Percentiles rank a stretch among this genome's conserved stretches.
Evolutionary conservation across 768 basidiomycete genomes (phyloP).

Genomic region (Paxillus ammoniavirescens): DNA sequence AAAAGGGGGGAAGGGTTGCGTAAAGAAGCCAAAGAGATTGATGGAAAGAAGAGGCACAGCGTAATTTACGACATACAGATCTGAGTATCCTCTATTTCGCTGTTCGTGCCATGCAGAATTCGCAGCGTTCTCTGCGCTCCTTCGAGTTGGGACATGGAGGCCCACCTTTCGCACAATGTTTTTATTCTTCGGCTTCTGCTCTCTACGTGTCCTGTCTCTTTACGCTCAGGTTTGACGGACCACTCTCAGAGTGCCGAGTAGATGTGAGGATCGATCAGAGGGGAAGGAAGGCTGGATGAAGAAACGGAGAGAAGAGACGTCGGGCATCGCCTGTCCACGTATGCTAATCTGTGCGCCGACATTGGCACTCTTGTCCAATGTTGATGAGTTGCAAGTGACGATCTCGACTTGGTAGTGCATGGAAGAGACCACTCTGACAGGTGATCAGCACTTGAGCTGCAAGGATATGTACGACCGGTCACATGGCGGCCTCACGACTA

Average conservation of each 20-base stretch:
- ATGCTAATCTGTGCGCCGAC: too few species aligned
- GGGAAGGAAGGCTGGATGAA: slow-evolving; percentile 31
- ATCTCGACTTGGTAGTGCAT: slow-evolving; percentile 39
- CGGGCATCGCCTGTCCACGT: slow-evolving; percentile 28
- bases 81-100: too few species aligned
- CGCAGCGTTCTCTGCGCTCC: not conserved
- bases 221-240: slow-evolving; percentile 38
- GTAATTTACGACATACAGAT: too few species aligned
- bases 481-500: slow-evolving; percentile 23
- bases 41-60: too few species aligned
- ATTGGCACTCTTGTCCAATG: slow-evolving; percentile 31
- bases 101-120: too few species aligned
- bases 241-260: slow-evolving; percentile 8
- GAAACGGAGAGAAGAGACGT: slow-evolving; percentile 47
- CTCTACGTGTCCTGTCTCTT: too few species aligned
- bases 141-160: slow-evolving; percentile 12
- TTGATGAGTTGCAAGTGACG: slow-evolving; percentile 39
- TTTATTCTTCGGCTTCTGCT: slow-evolving; percentile 1
- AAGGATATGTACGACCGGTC: too few species aligned
- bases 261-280: too few species aligned
- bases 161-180: slow-evolving; percentile 13
- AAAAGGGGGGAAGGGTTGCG: slow-evolving; percentile 16
- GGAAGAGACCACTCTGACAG: slow-evolving; percentile 34
- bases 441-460: too few species aligned
- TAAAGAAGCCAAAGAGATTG: too few species aligned